These are phyloP conservation scores for Evansstolkia leycettana DNA, from an alignment of 495 filamentous ascomycete genomes.

Conservation along the genomic window DNA sequence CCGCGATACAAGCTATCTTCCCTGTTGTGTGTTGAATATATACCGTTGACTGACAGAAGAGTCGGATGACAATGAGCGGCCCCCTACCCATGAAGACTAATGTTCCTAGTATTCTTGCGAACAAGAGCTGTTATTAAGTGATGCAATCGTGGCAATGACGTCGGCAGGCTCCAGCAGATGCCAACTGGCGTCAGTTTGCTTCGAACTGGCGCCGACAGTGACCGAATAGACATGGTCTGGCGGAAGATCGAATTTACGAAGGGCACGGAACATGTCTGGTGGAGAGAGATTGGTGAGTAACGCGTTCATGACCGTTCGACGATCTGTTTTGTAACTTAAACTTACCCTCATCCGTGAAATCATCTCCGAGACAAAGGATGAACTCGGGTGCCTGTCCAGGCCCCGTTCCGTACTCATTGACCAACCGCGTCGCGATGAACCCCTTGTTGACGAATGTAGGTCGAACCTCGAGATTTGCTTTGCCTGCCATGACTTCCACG, in stretches of 20 bases:
- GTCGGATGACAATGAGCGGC: too few relatives aligned
- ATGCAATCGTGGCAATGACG: slow-evolving; percentile 65
- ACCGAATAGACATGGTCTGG: slow-evolving; percentile 66
- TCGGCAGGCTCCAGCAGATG: slow-evolving; percentile 79
- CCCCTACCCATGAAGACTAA: too few relatives aligned
- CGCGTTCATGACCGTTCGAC: too few relatives aligned
- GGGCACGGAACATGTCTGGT: slow-evolving; percentile 52
- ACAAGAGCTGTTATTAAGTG: slow-evolving; percentile 42
- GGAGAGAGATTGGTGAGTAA: too few relatives aligned
- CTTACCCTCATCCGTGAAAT: slow-evolving; percentile 94
- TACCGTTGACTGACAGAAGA: too few relatives aligned
- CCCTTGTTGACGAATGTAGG: slow-evolving; percentile 96
- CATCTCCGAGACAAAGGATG: slow-evolving; percentile 81
- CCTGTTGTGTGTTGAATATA: too few relatives aligned
- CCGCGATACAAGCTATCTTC: too few relatives aligned
- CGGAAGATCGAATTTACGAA: slow-evolving; percentile 43
- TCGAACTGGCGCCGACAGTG: slow-evolving; percentile 76
- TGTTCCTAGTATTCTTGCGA: slow-evolving; percentile 20
- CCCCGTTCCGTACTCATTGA: slow-evolving; percentile 47
- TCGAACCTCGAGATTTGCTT: slow-evolving; percentile 91
- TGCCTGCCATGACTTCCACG: slow-evolving; percentile 90
- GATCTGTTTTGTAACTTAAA: too few relatives aligned
- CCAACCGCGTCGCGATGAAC: slow-evolving; percentile 70
- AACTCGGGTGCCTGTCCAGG: slow-evolving; percentile 53
- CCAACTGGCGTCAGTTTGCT: slow-evolving; percentile 76